Evolutionary conservation across 768 basidiomycete genomes (phyloP).

Genomic region (Suillus placidus): DNA sequence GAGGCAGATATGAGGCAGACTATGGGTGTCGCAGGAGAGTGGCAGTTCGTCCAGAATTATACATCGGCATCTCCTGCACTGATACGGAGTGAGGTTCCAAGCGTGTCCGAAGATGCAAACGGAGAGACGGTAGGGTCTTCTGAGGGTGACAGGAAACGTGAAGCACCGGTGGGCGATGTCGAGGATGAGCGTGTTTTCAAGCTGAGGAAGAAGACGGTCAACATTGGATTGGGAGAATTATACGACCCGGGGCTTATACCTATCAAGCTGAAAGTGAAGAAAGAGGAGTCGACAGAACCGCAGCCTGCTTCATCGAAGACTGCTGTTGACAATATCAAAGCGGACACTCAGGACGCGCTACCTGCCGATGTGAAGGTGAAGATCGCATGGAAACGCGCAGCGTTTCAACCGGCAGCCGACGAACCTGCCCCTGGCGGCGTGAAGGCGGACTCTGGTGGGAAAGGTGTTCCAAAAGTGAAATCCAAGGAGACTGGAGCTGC

Average conservation of each 20-base stretch:
- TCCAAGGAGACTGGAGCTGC: background rate
- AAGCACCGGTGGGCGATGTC: constrained; percentile 48
- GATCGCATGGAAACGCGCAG: constrained; percentile 37
- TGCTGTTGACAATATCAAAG: constrained; percentile 15
- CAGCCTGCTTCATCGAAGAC: constrained; percentile 10
- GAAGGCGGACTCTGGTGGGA: constrained; percentile 15
- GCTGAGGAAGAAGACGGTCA: constrained; percentile 63
- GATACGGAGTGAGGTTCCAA: background rate
- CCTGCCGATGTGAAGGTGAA: constrained; percentile 33
- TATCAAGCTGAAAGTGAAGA: constrained; percentile 62
- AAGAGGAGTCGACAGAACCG: constrained; percentile 36
- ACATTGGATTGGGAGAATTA: constrained; percentile 69
- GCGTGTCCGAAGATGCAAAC: background rate
- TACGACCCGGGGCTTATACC: constrained; percentile 79
- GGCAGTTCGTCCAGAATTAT: constrained; percentile 63
- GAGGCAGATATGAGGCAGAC: constrained; percentile 60
- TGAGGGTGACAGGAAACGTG: constrained; percentile 43
- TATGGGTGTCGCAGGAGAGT: constrained; percentile 76
- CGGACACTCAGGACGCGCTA: constrained; percentile 9
- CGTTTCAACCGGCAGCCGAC: constrained; percentile 7
- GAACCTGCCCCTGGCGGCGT: background rate
- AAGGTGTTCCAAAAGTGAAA: constrained; percentile 12
- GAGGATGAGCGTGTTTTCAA: constrained; percentile 61
- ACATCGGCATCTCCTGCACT: constrained; percentile 28
- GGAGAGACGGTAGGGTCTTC: constrained; percentile 23